phyloP scores from a whole-genome alignment of 345 rosid genomes.

The Pugionium dolabratum region DNA sequence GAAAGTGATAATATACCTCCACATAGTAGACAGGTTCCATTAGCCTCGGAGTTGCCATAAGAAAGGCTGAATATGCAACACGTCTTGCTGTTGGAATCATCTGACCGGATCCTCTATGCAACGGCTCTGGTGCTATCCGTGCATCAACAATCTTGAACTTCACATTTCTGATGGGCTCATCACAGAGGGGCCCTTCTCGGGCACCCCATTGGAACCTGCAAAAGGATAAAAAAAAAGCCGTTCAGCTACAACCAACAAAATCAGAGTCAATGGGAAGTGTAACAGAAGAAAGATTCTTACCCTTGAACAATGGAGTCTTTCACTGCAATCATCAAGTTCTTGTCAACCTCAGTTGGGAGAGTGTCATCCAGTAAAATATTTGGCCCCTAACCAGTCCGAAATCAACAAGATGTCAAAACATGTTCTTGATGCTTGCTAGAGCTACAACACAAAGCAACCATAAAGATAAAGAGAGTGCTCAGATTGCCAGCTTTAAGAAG shows the following conservation, averaged over 20 bases:
- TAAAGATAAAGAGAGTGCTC: conserved; percentile 18
- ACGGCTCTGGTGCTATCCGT: conserved; percentile 85
- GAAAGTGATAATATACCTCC: conserved; percentile 56
- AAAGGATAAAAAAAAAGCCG: conserved; percentile 17
- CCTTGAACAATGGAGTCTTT: conserved; percentile 98
- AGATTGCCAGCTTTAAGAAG: background rate
- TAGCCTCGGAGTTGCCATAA: conserved; percentile 94
- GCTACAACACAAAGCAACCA: conserved; percentile 13
- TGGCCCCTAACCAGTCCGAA: conserved; percentile 64
- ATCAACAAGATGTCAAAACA: conserved; percentile 27
- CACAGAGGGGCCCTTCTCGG: conserved; percentile 97
- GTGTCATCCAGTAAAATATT: conserved; percentile 92
- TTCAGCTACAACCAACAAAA: conserved; percentile 26
- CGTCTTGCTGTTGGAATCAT: conserved; percentile 97
- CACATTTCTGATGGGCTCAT: conserved; percentile 95
- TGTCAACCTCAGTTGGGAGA: conserved; percentile 93
- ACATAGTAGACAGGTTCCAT: conserved; percentile 99
- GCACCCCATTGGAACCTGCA: conserved; percentile 99
- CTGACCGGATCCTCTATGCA: conserved; percentile 97
- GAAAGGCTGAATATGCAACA: conserved; percentile 87
- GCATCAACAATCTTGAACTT: conserved; percentile 97
- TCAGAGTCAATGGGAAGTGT: conserved; percentile 14
- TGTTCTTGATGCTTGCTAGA: conserved; percentile 1
- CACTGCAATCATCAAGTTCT: conserved; percentile 72
- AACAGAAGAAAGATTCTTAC: conserved; percentile 41